These are phyloP conservation scores for Paecilomyces formosus DNA, from an alignment of 2,329 filamentous ascomycete species.

Conservation along the genomic window DNA sequence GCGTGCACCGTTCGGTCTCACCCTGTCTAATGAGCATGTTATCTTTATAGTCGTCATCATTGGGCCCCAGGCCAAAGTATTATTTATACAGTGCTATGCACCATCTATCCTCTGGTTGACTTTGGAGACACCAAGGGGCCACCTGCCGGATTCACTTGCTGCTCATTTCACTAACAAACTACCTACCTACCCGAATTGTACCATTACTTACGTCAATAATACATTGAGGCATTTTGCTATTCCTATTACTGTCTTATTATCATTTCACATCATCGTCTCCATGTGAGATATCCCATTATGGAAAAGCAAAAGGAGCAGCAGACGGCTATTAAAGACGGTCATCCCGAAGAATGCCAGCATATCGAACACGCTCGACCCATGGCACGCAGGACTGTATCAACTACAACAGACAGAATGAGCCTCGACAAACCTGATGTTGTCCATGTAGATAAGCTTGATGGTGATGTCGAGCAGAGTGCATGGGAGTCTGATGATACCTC, in stretches of 20 bases:
- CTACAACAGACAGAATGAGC: background rate
- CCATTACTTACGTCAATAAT: background rate
- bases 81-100: background rate
- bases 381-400: background rate
- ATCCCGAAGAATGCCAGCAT: background rate
- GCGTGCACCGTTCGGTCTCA: background rate
- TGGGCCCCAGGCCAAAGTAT: no score
- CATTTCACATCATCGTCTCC: background rate
- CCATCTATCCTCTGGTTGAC: background rate
- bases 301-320: background rate
- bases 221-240: background rate
- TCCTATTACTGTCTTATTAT: background rate
- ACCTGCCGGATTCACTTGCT: background rate
- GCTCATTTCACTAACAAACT: background rate
- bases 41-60: background rate
- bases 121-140: background rate
- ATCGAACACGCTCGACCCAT: background rate
- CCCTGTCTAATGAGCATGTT: background rate
- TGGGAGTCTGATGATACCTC: constrained; percentile 12
- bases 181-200: background rate
- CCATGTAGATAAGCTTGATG: constrained; percentile 6
- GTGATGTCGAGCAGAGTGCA: constrained; percentile 6
- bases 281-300: background rate
- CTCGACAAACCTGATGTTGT: background rate
- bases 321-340: background rate